Evolutionary conservation across 768 basidiomycete genomes (phyloP).

Genomic region (Mycena chlorophos): DNA sequence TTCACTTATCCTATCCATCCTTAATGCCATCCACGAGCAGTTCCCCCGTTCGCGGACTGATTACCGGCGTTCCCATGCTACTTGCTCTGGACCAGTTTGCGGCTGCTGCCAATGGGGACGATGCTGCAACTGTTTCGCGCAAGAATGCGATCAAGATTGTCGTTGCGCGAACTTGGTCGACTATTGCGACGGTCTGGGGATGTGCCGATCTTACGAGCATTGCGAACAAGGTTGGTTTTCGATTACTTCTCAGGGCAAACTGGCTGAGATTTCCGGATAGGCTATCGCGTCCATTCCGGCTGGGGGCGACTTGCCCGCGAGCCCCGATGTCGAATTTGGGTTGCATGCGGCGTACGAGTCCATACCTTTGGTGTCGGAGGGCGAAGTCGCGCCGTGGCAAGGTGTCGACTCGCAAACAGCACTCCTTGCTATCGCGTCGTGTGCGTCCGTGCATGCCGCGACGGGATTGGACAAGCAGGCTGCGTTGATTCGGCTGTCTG

Average conservation of each 20-base stretch:
- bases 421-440: slow-evolving; percentile 55
- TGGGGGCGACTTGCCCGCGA: slow-evolving; percentile 13
- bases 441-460: slow-evolving; percentile 56
- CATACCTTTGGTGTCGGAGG: slow-evolving; percentile 38
- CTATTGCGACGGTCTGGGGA: slow-evolving; percentile 72
- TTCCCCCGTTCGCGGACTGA: slow-evolving; percentile 73
- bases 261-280: slow-evolving; percentile 32
- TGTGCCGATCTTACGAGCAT: slow-evolving; percentile 51
- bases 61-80: slow-evolving; percentile 85
- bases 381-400: slow-evolving; percentile 33
- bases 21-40: slow-evolving; percentile 66
- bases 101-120: slow-evolving; percentile 41
- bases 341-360: slow-evolving; percentile 48
- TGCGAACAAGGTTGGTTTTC: slow-evolving; percentile 53
- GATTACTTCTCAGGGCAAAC: slow-evolving; percentile 8
- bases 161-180: slow-evolving; percentile 63
- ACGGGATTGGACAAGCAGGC: slow-evolving; percentile 61
- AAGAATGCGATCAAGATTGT: slow-evolving; percentile 60
- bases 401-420: slow-evolving; percentile 56
- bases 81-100: slow-evolving; percentile 65
- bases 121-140: slow-evolving; percentile 43
- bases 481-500: slow-evolving; percentile 54
- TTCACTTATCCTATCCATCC: slow-evolving; percentile 64
- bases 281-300: slow-evolving; percentile 44
- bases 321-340: slow-evolving; percentile 32